Evolutionary conservation across 352 stramenopile genomes (phyloP), one percentile per base, ranked within the genome.

Genomic region (Aphanomyces euteiches): DNA sequence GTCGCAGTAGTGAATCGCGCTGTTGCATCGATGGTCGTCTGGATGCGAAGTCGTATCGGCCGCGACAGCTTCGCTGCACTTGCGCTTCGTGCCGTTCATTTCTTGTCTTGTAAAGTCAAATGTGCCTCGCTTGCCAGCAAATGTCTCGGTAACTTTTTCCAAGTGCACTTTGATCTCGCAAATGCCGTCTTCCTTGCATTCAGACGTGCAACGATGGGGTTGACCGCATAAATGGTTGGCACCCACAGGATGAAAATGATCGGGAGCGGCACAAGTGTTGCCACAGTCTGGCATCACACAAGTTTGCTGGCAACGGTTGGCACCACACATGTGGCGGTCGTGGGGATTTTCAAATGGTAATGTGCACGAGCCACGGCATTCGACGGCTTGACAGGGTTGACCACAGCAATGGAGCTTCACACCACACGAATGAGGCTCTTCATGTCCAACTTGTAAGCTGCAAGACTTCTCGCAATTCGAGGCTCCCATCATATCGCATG

Each of bases 81-180:
- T 89, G 67, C 89, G 89, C 7, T 81, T 80, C n/a, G 76, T 76
- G 0, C 84, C 84, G 68, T 91, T 93, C 84, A 93, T 93, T 59
- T 90, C 85, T 72, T 93, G 80, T 36, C 82, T 85, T 3, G 77
- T 89, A 68, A 89, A 93, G 48, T 88, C 75, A 50, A 93, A 90
- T 3, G 71, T 80, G 5, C 79, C 72, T 38, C 85, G 80, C 63
- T 71, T 74, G 4, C 85, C 85, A 1, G 66, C 72, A 65, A 93
- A 92, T 6, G 73, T 87, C 74, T 88, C 88, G 1, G 80, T 82
- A 17, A 80, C 88, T 57, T 90, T 72, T 48, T 90, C 89, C 17
- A 88, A 75, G 66, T 85, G 81, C 40, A 93, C 83, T 58, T 90
- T 80, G 0, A 90, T 77, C 38, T 79, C 78, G 53, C 85, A 93